These are phyloP conservation scores for Rosa multiflora DNA, from an alignment of 306 rosid genomes.

Conservation along the genomic window DNA sequence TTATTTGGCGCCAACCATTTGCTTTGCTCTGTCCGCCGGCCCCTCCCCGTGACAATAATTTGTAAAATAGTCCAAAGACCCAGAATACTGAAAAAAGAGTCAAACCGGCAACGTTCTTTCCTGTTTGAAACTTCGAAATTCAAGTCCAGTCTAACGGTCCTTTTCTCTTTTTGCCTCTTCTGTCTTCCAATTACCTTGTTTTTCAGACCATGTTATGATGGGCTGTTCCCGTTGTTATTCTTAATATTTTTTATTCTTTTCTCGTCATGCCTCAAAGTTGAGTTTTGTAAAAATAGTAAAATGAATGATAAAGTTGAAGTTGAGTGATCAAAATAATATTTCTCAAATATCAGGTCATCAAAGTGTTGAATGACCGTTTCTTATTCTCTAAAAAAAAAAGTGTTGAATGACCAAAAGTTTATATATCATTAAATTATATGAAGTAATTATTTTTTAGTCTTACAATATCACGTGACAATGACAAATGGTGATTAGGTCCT, in stretches of 20 bases:
- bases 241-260: neutral
- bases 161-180: constrained; percentile 36
- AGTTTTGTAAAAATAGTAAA: too few relatives aligned
- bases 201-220: neutral
- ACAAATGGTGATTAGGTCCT: too few relatives aligned
- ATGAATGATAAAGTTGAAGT: too few relatives aligned
- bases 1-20: constrained; percentile 43
- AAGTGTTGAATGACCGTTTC: too few relatives aligned
- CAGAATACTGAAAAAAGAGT: neutral
- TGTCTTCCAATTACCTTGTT: neutral
- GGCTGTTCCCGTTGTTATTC: neutral
- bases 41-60: neutral
- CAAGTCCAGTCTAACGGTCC: constrained; percentile 63
- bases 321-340: too few relatives aligned
- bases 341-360: too few relatives aligned
- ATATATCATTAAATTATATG: too few relatives aligned
- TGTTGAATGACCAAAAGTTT: too few relatives aligned
- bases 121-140: constrained; percentile 43
- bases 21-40: constrained; percentile 28
- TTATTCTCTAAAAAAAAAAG: too few relatives aligned
- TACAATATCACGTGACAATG: too few relatives aligned
- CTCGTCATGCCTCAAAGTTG: too few relatives aligned
- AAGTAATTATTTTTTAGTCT: too few relatives aligned
- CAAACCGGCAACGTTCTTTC: neutral
- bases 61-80: neutral